Percentiles rank a stretch among this genome's conserved stretches.
Evolutionary conservation across 2,329 filamentous ascomycete species (phyloP).

Genomic region (Tolypocladium pustulatum): DNA sequence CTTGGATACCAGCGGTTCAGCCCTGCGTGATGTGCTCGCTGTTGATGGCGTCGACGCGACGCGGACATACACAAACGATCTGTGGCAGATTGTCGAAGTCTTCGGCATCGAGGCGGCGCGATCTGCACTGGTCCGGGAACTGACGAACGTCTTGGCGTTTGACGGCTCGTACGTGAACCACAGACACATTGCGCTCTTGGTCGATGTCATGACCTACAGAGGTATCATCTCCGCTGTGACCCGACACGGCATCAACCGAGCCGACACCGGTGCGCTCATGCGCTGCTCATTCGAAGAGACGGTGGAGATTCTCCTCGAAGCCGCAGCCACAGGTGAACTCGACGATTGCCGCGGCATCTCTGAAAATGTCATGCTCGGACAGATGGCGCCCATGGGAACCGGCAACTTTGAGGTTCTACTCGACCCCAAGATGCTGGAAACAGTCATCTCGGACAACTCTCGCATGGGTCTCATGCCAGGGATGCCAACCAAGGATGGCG

Average conservation of each 20-base stretch:
- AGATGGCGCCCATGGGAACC: conserved; percentile 93
- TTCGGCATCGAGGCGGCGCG: conserved; percentile 95
- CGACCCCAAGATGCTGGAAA: conserved; percentile 92
- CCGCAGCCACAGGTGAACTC: conserved; percentile 85
- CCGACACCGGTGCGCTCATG: conserved; percentile 97
- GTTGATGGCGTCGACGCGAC: conserved; percentile 80
- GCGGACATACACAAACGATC: conserved; percentile 87
- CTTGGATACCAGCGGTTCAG: conserved; percentile 85
- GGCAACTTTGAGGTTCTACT: conserved; percentile 91
- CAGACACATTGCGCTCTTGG: conserved; percentile 86
- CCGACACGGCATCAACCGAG: conserved; percentile 95
- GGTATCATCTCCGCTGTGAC: conserved; percentile 93
- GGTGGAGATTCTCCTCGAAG: conserved; percentile 94
- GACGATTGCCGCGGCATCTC: conserved; percentile 98
- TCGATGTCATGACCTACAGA: conserved; percentile 96
- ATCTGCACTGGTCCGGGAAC: conserved; percentile 73
- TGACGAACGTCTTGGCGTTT: conserved; percentile 90
- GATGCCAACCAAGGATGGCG: conserved; percentile 64
- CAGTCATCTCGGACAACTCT: conserved; percentile 85
- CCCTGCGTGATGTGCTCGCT: conserved; percentile 71
- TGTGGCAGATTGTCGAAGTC: conserved; percentile 88
- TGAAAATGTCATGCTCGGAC: conserved; percentile 96
- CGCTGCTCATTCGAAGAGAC: conserved; percentile 99
- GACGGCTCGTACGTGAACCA: conserved; percentile 99
- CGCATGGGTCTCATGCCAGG: conserved; percentile 73